phyloP scores from a whole-genome alignment of 208 protist species.

The Trypanosoma brucei region DNA sequence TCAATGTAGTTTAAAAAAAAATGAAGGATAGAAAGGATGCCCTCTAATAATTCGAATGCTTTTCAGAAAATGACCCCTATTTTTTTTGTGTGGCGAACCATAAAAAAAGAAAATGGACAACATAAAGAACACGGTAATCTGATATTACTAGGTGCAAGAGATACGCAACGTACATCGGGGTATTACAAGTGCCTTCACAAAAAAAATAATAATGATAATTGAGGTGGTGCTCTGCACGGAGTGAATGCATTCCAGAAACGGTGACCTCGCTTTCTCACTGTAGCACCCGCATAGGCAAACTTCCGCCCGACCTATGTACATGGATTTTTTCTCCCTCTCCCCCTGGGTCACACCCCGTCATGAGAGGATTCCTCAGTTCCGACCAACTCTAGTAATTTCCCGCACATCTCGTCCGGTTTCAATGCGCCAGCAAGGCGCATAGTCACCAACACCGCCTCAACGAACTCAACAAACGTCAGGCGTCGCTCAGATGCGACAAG shows the following conservation, averaged over 20 bases:
- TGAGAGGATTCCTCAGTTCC: not conserved
- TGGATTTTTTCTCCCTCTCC: constrained; percentile 1
- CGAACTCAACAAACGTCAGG: constrained; percentile 76
- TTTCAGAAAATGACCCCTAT: too few relatives aligned
- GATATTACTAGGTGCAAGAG: not conserved
- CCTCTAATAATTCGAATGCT: too few relatives aligned
- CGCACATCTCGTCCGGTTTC: constrained; percentile 5
- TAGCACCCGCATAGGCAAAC: too few relatives aligned
- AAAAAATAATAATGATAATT: constrained; percentile 9
- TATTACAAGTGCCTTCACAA: not conserved
- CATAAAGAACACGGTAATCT: constrained; percentile 10
- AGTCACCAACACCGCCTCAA: constrained; percentile 41
- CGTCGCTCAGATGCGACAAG: constrained; percentile 29
- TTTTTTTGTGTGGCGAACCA: constrained; percentile 1
- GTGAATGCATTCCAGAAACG: not conserved
- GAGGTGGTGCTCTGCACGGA: constrained; percentile 2
- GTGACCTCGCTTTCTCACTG: too few relatives aligned
- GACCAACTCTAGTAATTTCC: constrained; percentile 14
- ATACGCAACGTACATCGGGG: not conserved
- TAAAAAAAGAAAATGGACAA: constrained; percentile 6
- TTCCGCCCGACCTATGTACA: constrained; percentile 5
- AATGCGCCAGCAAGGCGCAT: constrained; percentile 29
- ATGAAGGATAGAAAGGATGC: not conserved
- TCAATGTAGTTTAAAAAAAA: not conserved
- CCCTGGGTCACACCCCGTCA: constrained; percentile 4